Evolutionary conservation across 2,329 filamentous ascomycete genomes (phyloP), one percentile per base, ranked within the genome.

Genomic region (Colletotrichum acutatum): DNA sequence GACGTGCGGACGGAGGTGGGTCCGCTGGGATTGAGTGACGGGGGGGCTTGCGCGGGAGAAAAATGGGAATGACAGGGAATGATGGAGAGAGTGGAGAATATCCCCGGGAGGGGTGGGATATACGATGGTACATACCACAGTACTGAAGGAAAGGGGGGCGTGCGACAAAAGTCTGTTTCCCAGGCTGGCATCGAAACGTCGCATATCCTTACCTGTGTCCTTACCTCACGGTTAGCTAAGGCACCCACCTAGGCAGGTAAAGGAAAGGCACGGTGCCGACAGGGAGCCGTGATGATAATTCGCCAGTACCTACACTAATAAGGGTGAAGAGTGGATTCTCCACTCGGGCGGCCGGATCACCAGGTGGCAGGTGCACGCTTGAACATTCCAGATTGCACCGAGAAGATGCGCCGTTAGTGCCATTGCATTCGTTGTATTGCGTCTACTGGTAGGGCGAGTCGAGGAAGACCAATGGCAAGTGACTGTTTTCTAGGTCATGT

Each of bases 241-340:
- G 42, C 19, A 9, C 42, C 19, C 19, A 49, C 42, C 19, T 49
- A 49, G 16, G 16, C 19, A 49, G 42, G 42, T n/a, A 42, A 42
- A 28, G 52, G 53, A 46, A 37, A 64, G 66, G 56, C 70, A 65
- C 32, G 34, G 54, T 70, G 70, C 70, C 66, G 70, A 72, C 66
- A 64, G 66, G 60, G 70, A 61, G 28, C 53, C 9, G 54, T 37
- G 66, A 37, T 46, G 46, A 28, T 67, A 68, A 37, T 57, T 68
- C 63, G 28, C 30, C 56, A 52, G 37, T 63, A n/a, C n/a, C n/a
- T n/a, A n/a, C n/a, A n/a, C n/a, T n/a, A 52, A 26, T n/a, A 30
- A 42, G 46, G 58, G 52, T 49, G 34, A 26, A 3, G 53, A 68
- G 58, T 71, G 49, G 49, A 26, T 2, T 26, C n/a, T 19, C 24